Conservation (phyloP, 352 stramenopile genomes). For the Phytophthora pistaciae region DNA sequence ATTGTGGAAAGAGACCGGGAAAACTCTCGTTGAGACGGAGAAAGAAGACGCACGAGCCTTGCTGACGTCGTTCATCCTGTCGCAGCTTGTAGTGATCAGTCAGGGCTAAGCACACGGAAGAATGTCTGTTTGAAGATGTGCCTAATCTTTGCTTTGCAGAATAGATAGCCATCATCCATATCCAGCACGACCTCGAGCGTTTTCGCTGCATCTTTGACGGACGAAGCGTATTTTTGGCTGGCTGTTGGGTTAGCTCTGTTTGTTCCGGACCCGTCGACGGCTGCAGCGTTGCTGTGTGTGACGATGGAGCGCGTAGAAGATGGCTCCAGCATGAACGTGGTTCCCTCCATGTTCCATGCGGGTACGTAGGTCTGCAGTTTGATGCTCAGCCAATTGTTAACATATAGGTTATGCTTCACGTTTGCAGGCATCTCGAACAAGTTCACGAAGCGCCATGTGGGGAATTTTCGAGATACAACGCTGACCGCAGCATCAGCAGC, state of each 20-base stretch:
- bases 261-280: background rate
- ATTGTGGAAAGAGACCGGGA: slow-evolving; percentile 79
- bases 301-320: slow-evolving; percentile 51
- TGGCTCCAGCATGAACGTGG: slow-evolving; percentile 39
- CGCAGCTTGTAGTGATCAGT: slow-evolving; percentile 59
- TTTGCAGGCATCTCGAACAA: slow-evolving; percentile 81
- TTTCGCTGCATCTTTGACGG: slow-evolving; percentile 19
- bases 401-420: background rate
- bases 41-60: slow-evolving; percentile 74
- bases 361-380: slow-evolving; percentile 22
- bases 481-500: slow-evolving; percentile 75
- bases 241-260: slow-evolving; percentile 18
- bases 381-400: background rate
- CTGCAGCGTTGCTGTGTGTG: background rate
- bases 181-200: slow-evolving; percentile 16
- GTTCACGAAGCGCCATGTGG: slow-evolving; percentile 78
- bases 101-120: slow-evolving; percentile 31
- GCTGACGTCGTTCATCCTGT: slow-evolving; percentile 63
- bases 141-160: slow-evolving; percentile 19
- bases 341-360: slow-evolving; percentile 50
- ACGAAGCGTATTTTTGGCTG: slow-evolving; percentile 45
- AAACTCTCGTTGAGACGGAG: slow-evolving; percentile 84
- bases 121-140: slow-evolving; percentile 10
- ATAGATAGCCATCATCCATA: slow-evolving; percentile 30
- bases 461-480: slow-evolving; percentile 82